A percentile compares a stretch with the other conserved stretches of the same genome.
Conservation (phyloP, 345 rosid species). For the Sapria himalayana region DNA sequence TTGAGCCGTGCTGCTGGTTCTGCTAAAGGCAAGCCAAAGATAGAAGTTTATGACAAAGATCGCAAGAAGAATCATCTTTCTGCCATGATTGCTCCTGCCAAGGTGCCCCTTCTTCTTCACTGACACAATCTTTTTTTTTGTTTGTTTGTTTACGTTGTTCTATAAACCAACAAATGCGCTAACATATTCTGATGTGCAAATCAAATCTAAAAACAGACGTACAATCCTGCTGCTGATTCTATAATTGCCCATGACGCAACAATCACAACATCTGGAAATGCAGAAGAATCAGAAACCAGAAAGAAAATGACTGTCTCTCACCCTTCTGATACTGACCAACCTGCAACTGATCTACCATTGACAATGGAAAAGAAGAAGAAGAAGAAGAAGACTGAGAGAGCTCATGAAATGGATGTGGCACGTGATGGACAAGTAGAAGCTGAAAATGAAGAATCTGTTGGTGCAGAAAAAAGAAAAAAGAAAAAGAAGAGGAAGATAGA, state of each 20-base stretch:
- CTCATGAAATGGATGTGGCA: constrained; percentile 10
- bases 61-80: constrained; percentile 47
- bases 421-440: constrained; percentile 15
- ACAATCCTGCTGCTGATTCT: constrained; percentile 62
- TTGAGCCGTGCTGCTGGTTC: constrained; percentile 64
- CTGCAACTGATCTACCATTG: constrained; percentile 8
- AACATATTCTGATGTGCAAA: background rate
- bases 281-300: constrained; percentile 9
- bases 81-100: constrained; percentile 59
- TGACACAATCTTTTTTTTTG: background rate
- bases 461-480: constrained; percentile 15
- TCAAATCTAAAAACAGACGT: constrained; percentile 29
- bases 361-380: constrained; percentile 20
- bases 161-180: background rate
- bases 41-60: constrained; percentile 70
- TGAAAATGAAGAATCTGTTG: constrained; percentile 15
- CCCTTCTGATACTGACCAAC: background rate
- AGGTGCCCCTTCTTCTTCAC: constrained; percentile 23
- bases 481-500: constrained; percentile 44
- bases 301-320: constrained; percentile 13
- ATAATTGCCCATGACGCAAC: constrained; percentile 23
- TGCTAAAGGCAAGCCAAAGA: constrained; percentile 77
- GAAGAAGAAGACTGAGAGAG: constrained; percentile 23
- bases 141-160: background rate
- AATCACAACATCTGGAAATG: constrained; percentile 10